A percentile compares a stretch with the other conserved stretches of the same genome.
These are phyloP conservation scores for Coemansia sp. DNA, from an alignment of 192 early-diverging fungal species.

Conservation along the genomic window DNA sequence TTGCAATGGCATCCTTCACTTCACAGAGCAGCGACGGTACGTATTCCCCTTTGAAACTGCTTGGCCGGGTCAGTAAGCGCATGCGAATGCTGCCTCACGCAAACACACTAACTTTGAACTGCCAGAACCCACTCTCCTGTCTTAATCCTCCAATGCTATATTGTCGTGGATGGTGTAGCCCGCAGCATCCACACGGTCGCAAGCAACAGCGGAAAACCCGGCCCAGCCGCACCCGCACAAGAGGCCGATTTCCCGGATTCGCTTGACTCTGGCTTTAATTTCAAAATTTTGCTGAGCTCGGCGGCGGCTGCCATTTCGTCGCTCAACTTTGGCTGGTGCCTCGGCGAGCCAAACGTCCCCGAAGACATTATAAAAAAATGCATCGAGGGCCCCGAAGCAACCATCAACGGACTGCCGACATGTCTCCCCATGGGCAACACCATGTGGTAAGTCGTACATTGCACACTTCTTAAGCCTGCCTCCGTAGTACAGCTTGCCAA, in stretches of 20 bases:
- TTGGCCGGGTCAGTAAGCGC: too few relatives aligned
- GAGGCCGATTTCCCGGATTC: slow-evolving; percentile 19
- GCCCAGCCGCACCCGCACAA: not conserved
- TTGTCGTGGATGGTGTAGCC: too few relatives aligned
- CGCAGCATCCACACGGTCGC: too few relatives aligned
- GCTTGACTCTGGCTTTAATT: slow-evolving; percentile 24
- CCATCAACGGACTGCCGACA: slow-evolving; percentile 31
- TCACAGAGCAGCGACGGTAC: too few relatives aligned
- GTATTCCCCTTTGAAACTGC: too few relatives aligned
- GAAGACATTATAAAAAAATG: slow-evolving; percentile 51
- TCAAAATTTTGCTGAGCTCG: slow-evolving; percentile 16
- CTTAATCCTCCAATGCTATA: not conserved
- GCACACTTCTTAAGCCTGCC: too few relatives aligned
- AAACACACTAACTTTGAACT: too few relatives aligned
- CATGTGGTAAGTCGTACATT: slow-evolving; percentile 55
- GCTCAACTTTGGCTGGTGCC: slow-evolving; percentile 52
- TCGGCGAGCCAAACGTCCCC: slow-evolving; percentile 55
- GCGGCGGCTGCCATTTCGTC: slow-evolving; percentile 40
- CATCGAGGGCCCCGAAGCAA: slow-evolving; percentile 14
- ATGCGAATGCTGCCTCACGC: too few relatives aligned
- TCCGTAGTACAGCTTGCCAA: too few relatives aligned
- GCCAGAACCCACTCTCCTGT: too few relatives aligned
- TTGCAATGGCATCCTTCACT: too few relatives aligned
- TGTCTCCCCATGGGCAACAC: slow-evolving; percentile 44
- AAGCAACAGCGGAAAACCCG: too few relatives aligned